Evolutionary conservation across 2,329 filamentous ascomycete species (phyloP).

Genomic region (Cadophora luteo-olivacea): DNA sequence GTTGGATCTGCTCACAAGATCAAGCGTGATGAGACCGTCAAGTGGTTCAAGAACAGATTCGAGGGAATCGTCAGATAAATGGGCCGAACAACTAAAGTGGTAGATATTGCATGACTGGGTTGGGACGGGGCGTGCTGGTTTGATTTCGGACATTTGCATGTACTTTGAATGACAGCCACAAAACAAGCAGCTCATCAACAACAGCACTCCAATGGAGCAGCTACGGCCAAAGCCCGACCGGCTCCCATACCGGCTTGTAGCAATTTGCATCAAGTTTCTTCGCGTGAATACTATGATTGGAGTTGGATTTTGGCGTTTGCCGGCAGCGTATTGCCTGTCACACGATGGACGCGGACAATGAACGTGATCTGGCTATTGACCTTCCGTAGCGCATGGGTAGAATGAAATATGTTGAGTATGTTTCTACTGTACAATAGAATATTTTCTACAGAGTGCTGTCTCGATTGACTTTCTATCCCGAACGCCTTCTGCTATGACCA

Average conservation of each 20-base stretch:
- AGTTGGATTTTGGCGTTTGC: neutral
- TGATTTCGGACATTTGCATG: slow-evolving; percentile 21
- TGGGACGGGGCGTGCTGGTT: slow-evolving; percentile 17
- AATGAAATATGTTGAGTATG: no score
- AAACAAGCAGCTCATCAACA: slow-evolving; percentile 19
- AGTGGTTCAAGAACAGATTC: slow-evolving; percentile 82
- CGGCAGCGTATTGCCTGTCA: neutral
- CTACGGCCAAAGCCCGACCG: slow-evolving; percentile 22
- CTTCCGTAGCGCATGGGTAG: no score
- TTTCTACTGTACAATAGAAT: no score
- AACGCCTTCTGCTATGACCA: neutral
- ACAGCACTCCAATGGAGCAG: slow-evolving; percentile 20
- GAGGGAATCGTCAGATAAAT: slow-evolving; percentile 93
- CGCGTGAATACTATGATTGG: slow-evolving; percentile 5
- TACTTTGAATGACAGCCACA: slow-evolving; percentile 22
- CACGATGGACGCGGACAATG: neutral
- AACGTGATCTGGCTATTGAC: no score
- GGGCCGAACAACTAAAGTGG: neutral
- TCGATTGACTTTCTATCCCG: neutral
- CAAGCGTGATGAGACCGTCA: slow-evolving; percentile 93
- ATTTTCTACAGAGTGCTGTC: no score
- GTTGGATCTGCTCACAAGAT: slow-evolving; percentile 92
- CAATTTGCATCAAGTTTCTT: slow-evolving; percentile 1
- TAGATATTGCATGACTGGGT: slow-evolving; percentile 13
- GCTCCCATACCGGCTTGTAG: slow-evolving; percentile 24